phyloP scores from a whole-genome alignment of 176 grass and related monocot genomes.

The Hyparrhenia diplandra region DNA sequence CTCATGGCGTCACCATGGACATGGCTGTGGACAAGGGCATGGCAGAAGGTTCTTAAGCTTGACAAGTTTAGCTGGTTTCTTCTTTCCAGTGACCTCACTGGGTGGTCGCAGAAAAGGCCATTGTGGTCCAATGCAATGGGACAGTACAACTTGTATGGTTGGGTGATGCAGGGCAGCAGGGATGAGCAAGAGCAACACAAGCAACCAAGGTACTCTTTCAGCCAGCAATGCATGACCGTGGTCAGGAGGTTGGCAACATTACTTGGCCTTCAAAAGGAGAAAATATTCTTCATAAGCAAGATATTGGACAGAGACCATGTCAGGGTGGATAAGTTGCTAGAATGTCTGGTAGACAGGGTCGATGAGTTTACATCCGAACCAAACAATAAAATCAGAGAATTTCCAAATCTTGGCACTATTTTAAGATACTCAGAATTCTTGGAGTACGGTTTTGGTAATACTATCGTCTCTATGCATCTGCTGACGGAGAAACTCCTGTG shows the following conservation, averaged over 20 bases:
- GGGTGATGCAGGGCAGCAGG: not conserved
- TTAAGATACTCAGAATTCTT: not conserved
- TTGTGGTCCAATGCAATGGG: not conserved
- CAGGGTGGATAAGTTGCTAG: no score
- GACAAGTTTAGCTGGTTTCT: not conserved
- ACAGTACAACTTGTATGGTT: not conserved
- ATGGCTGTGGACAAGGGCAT: not conserved
- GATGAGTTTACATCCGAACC: no score
- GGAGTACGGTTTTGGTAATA: not conserved
- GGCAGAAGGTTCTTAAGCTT: not conserved
- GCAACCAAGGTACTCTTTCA: not conserved
- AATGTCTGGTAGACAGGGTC: no score
- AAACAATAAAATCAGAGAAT: no score
- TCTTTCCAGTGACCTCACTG: not conserved
- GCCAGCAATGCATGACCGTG: not conserved
- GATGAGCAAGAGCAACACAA: no score
- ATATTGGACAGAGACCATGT: no score
- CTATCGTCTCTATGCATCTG: not conserved
- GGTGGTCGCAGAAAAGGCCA: not conserved
- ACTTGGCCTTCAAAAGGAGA: not conserved
- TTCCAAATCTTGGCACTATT: not conserved
- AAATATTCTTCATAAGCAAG: not conserved
- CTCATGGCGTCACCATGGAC: not conserved
- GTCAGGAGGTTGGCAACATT: not conserved
- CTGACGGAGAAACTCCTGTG: not conserved